Conservation (phyloP, 208 protist genomes). For the Tritrichomonas musculus region DNA sequence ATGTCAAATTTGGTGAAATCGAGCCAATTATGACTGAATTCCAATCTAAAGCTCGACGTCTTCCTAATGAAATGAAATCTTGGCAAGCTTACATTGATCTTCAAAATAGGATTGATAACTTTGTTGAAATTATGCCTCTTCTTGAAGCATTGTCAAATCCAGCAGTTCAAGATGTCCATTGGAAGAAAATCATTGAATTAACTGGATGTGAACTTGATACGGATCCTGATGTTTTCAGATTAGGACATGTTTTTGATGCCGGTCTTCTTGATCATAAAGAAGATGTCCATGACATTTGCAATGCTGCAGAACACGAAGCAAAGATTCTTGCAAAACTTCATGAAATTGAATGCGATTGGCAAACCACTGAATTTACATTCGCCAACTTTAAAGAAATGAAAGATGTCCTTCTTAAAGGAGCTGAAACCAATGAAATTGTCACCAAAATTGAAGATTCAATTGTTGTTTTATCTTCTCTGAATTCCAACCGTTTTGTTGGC, state of each 20-base stretch:
- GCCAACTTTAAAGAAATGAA: slow-evolving; percentile 60
- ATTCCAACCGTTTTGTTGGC: slow-evolving; percentile 57
- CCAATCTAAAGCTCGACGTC: slow-evolving; percentile 44
- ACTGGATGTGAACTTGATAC: slow-evolving; percentile 45
- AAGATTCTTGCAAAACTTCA: slow-evolving; percentile 65
- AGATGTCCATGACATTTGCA: slow-evolving; percentile 69
- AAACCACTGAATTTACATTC: slow-evolving; percentile 51
- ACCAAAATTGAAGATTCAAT: slow-evolving; percentile 32
- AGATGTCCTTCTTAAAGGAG: slow-evolving; percentile 53
- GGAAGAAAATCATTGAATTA: slow-evolving; percentile 59
- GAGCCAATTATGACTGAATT: slow-evolving; percentile 57
- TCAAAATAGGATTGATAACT: slow-evolving; percentile 64
- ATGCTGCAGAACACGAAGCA: slow-evolving; percentile 61
- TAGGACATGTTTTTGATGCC: slow-evolving; percentile 61
- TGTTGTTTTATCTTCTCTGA: slow-evolving; percentile 38
- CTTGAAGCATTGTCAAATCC: slow-evolving; percentile 55
- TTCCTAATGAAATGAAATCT: slow-evolving; percentile 50
- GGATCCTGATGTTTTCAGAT: slow-evolving; percentile 39
- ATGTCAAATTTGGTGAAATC: slow-evolving; percentile 50
- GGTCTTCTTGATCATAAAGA: slow-evolving; percentile 52
- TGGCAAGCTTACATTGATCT: slow-evolving; percentile 66
- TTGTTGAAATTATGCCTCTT: slow-evolving; percentile 61
- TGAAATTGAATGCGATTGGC: slow-evolving; percentile 54
- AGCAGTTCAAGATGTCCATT: slow-evolving; percentile 62
- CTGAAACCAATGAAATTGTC: slow-evolving; percentile 23